Conservation (phyloP, 305 asterid genomes). For the Galium porrigens region DNA sequence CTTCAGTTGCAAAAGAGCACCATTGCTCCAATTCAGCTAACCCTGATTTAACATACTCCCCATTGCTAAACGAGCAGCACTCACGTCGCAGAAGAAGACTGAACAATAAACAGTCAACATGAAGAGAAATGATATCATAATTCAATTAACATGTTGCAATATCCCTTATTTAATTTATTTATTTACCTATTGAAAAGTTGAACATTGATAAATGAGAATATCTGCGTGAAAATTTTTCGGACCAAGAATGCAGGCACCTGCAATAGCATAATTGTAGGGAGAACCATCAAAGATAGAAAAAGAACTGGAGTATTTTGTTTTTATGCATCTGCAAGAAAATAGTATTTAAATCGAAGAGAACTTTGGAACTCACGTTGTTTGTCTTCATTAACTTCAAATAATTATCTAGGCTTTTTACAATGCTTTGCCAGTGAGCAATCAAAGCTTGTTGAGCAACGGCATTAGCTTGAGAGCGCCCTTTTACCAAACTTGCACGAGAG, state of each 20-base stretch:
- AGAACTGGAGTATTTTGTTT: background rate
- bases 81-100: slow-evolving; percentile 96
- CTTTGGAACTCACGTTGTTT: slow-evolving; percentile 46
- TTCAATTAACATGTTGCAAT: background rate
- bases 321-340: background rate
- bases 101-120: slow-evolving; percentile 22
- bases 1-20: slow-evolving; percentile 86
- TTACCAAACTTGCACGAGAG: slow-evolving; percentile 79
- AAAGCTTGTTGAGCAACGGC: slow-evolving; percentile 94
- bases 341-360: slow-evolving; percentile 3
- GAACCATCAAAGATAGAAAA: background rate
- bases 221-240: slow-evolving; percentile 69
- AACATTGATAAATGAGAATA: slow-evolving; percentile 87
- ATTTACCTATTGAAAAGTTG: slow-evolving; percentile 86
- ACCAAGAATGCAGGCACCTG: slow-evolving; percentile 85
- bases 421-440: slow-evolving; percentile 98
- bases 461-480: slow-evolving; percentile 86
- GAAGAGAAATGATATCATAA: background rate
- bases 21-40: slow-evolving; percentile 92
- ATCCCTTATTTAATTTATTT: background rate
- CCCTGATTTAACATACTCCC: slow-evolving; percentile 92
- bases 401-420: slow-evolving; percentile 68
- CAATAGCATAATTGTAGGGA: slow-evolving; percentile 17
- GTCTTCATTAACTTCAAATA: slow-evolving; percentile 86
- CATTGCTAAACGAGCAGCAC: slow-evolving; percentile 97